Percentiles rank a stretch among this genome's conserved stretches.
Evolutionary conservation across 1,284 basidiomycete genomes (phyloP).

Genomic region (Paramarasmius palmivorus): DNA sequence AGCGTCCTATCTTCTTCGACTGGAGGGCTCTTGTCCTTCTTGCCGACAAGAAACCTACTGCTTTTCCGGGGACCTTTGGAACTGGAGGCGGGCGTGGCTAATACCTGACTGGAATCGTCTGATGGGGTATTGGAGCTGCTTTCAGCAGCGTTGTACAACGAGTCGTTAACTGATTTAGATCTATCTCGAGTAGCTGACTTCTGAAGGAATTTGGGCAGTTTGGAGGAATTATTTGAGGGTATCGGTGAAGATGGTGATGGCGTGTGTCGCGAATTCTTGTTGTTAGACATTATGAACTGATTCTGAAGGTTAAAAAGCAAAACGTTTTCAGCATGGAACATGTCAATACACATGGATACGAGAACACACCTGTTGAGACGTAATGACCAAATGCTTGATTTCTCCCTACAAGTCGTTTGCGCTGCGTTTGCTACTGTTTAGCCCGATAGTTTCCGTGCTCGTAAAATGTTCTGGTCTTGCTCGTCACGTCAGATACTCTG

Average conservation of each 20-base stretch:
- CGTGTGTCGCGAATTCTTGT: slow-evolving; percentile 36
- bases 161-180: slow-evolving; percentile 55
- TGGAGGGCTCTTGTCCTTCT: neutral
- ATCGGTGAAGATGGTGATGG: slow-evolving; percentile 34
- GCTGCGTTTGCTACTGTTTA: too few relatives aligned
- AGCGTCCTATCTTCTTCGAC: slow-evolving; percentile 8
- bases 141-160: neutral
- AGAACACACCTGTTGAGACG: neutral
- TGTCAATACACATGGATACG: neutral
- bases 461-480: too few relatives aligned
- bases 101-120: slow-evolving; percentile 19
- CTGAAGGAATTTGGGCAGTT: slow-evolving; percentile 67
- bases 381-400: neutral
- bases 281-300: slow-evolving; percentile 30
- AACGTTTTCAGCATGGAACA: slow-evolving; percentile 3
- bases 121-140: slow-evolving; percentile 39
- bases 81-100: slow-evolving; percentile 24
- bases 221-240: slow-evolving; percentile 39
- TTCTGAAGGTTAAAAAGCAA: slow-evolving; percentile 11
- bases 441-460: too few relatives aligned
- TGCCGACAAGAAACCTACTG: slow-evolving; percentile 7
- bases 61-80: slow-evolving; percentile 11
- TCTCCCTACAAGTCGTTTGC: too few relatives aligned
- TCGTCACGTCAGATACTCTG: too few relatives aligned
- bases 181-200: slow-evolving; percentile 57